Evolutionary conservation across 495 filamentous ascomycete genomes (phyloP).

Genomic region (Penicillium cosmopolitanum): DNA sequence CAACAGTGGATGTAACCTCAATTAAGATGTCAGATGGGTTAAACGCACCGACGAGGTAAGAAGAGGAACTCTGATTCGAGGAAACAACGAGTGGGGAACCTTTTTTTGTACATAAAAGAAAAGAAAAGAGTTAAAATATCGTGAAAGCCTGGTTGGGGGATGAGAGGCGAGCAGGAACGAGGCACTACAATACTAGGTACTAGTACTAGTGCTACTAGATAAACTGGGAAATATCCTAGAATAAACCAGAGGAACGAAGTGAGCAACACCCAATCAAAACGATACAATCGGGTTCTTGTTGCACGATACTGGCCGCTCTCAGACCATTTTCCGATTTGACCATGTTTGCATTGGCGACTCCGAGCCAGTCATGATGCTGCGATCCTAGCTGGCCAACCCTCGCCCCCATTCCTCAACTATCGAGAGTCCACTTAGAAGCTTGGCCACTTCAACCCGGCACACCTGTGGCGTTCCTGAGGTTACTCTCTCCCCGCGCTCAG

Average conservation of each 20-base stretch:
- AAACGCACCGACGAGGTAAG: background rate
- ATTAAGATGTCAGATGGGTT: background rate
- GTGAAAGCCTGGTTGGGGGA: background rate
- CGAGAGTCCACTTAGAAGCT: background rate
- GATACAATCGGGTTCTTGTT: background rate
- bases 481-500: conserved; percentile 5
- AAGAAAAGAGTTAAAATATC: background rate
- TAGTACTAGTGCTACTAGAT: background rate
- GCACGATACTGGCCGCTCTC: conserved; percentile 3
- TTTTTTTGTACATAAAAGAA: too few relatives aligned
- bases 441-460: conserved; percentile 1
- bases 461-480: conserved; percentile 21
- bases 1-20: conserved; percentile 19
- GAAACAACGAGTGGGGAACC: conserved; percentile 3
- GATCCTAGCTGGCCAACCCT: background rate
- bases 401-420: background rate
- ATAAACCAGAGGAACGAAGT: background rate
- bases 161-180: too few relatives aligned
- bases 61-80: conserved; percentile 11
- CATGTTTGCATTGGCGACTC: background rate
- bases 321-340: background rate
- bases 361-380: conserved; percentile 1
- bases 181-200: background rate
- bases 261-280: background rate
- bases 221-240: background rate